Percentiles rank a stretch among this genome's conserved stretches.
Conservation (phyloP, 2,329 filamentous ascomycete species). For the Cyphellophora europaea region DNA sequence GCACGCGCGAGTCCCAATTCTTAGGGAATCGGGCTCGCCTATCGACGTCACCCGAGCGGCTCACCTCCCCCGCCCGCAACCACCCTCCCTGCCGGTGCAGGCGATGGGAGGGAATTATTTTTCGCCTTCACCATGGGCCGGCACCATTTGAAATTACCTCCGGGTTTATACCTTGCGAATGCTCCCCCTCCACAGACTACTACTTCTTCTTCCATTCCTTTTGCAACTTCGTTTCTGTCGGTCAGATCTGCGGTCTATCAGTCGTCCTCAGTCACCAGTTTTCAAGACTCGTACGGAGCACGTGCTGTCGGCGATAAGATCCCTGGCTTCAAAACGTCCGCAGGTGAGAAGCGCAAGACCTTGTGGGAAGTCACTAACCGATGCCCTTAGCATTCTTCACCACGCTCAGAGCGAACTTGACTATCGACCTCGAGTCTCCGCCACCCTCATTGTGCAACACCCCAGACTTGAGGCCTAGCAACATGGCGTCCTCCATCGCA, state of each 20-base stretch:
- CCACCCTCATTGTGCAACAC: constrained; percentile 57
- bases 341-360: constrained; percentile 23
- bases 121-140: constrained; percentile 1
- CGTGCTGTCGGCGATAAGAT: constrained; percentile 22
- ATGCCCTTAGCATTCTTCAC: constrained; percentile 81
- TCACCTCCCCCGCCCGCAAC: constrained; percentile 9
- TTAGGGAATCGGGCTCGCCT: no score
- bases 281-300: constrained; percentile 12
- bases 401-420: constrained; percentile 71
- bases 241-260: constrained; percentile 10
- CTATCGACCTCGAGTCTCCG: constrained; percentile 50
- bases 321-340: constrained; percentile 23
- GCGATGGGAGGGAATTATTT: neutral
- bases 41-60: no score
- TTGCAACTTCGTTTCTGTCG: constrained; percentile 13
- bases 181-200: constrained; percentile 5
- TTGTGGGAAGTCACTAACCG: no score
- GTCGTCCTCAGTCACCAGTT: constrained; percentile 4
- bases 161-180: neutral
- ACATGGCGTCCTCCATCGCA: constrained; percentile 27
- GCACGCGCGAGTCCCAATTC: no score
- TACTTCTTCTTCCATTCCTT: constrained; percentile 6
- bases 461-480: constrained; percentile 47
- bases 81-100: neutral
- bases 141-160: constrained; percentile 2